These are phyloP conservation scores for Penicillium sp. DNA, from an alignment of 2,329 filamentous ascomycete species.

Conservation along the genomic window DNA sequence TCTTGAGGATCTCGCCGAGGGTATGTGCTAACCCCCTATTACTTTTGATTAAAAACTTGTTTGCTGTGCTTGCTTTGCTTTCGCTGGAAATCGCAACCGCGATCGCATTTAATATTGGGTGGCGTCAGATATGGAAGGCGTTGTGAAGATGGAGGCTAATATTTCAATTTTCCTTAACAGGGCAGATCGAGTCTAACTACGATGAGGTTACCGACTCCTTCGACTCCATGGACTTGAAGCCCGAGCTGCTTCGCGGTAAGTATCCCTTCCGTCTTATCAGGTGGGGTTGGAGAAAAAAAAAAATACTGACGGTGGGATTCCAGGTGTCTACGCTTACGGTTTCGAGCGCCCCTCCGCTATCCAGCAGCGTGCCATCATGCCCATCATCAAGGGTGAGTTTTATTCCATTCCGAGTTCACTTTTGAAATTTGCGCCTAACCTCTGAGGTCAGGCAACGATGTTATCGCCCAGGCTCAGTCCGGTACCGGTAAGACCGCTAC, in stretches of 20 bases:
- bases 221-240: conserved; percentile 95
- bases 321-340: conserved; percentile 97
- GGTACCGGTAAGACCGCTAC: conserved; percentile 99
- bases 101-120: conserved; percentile 7
- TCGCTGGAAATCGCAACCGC: background rate
- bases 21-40: conserved; percentile 56
- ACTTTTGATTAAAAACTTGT: conserved; percentile 1
- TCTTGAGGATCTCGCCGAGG: conserved; percentile 95
- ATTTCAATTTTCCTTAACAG: conserved; percentile 50
- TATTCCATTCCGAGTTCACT: background rate
- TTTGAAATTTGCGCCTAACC: conserved; percentile 12
- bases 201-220: conserved; percentile 99
- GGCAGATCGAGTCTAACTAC: conserved; percentile 99
- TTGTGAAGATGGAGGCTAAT: conserved; percentile 14
- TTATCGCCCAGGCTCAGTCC: conserved; percentile 99
- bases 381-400: conserved; percentile 92
- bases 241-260: conserved; percentile 91
- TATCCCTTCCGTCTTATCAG: conserved; percentile 24
- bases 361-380: conserved; percentile 99
- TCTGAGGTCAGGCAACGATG: conserved; percentile 72
- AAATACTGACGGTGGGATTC: conserved; percentile 23
- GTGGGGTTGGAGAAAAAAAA: conserved; percentile 24
- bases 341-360: conserved; percentile 99
- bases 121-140: conserved; percentile 3
- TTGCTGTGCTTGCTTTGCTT: background rate